These are phyloP conservation scores for Aspergillus sp. DNA, from an alignment of 2,329 filamentous ascomycete species.

Conservation along the genomic window DNA sequence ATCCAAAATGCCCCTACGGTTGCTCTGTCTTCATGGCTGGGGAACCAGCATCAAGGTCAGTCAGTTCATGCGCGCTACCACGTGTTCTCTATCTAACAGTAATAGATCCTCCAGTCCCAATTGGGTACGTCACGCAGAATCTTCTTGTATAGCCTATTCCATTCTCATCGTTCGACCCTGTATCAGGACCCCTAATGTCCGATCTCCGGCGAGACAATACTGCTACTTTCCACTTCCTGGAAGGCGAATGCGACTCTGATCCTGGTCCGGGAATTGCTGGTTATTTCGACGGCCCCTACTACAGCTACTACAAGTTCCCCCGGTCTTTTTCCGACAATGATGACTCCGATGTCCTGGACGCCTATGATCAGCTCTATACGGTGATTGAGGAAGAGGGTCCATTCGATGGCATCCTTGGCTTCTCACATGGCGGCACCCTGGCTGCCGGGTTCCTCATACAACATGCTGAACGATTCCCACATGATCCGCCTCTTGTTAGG, in stretches of 20 bases:
- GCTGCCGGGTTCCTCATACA: conserved; percentile 24
- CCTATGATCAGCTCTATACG: conserved; percentile 22
- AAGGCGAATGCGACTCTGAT: conserved; percentile 22
- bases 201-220: conserved; percentile 23
- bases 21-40: conserved; percentile 30
- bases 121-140: conserved; percentile 13
- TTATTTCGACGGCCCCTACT: conserved; percentile 26
- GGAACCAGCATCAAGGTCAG: conserved; percentile 25
- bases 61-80: background rate
- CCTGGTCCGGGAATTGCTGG: conserved; percentile 24
- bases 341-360: conserved; percentile 13
- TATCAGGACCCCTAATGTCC: conserved; percentile 17
- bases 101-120: conserved; percentile 23
- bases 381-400: conserved; percentile 21
- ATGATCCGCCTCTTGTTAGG: conserved; percentile 18
- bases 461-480: conserved; percentile 17
- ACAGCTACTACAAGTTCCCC: conserved; percentile 26
- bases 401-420: conserved; percentile 30
- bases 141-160: background rate
- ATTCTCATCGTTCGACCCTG: background rate
- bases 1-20: conserved; percentile 19
- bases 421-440: conserved; percentile 29
- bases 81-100: conserved; percentile 1
- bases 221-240: conserved; percentile 23
- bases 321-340: conserved; percentile 16